Evolutionary conservation across 805 yeast species (phyloP), one percentile per base, ranked within the genome.

Genomic region (Candida manassasensis): DNA sequence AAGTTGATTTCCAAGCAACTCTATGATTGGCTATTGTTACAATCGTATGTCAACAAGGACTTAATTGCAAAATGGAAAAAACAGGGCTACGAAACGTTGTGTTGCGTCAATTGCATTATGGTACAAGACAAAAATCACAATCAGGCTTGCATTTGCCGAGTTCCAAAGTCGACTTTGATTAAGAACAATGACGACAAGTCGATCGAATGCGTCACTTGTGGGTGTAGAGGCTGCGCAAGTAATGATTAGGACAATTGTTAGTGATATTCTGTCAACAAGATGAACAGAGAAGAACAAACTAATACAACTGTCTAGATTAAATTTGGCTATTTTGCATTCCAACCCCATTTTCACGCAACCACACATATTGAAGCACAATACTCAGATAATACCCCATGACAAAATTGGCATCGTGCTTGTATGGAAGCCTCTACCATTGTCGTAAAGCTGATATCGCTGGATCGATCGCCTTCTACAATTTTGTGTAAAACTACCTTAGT

Each of bases 221-320:
- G 96, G 0, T 86, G 96, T 49, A 63, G 71, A 41, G 95, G 95
- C 4, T 86, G 96, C 53, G 75, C 90, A 2, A 81, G 88, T 49
- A 70, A 77, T 13, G 93, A 84, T 52, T 84, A 51, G 57, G 12
- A 22, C n/a, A n/a, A n/a, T n/a, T n/a, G n/a, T n/a, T n/a, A n/a
- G n/a, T n/a, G n/a, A 7, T 11, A 29, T 21, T 6, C 12, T n/a
- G 32, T 19, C 9, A 35, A 9, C 10, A 21, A 17, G 19, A 24
- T 16, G 19, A 4, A 21, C 9, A 9, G 16, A 4, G 19, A 14
- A 17, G 19, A 8, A 27, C n/a, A 27, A 29, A 7, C 8, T 10
- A 7, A n/a, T n/a, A n/a, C n/a, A n/a, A n/a, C n/a, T n/a, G n/a
- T n/a, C n/a, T n/a, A n/a, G n/a, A n/a, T n/a, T n/a, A n/a, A n/a